Evolutionary conservation across 2,329 filamentous ascomycete genomes (phyloP), one percentile per base, ranked within the genome.

Genomic region (Teratosphaeria nubilosa): DNA sequence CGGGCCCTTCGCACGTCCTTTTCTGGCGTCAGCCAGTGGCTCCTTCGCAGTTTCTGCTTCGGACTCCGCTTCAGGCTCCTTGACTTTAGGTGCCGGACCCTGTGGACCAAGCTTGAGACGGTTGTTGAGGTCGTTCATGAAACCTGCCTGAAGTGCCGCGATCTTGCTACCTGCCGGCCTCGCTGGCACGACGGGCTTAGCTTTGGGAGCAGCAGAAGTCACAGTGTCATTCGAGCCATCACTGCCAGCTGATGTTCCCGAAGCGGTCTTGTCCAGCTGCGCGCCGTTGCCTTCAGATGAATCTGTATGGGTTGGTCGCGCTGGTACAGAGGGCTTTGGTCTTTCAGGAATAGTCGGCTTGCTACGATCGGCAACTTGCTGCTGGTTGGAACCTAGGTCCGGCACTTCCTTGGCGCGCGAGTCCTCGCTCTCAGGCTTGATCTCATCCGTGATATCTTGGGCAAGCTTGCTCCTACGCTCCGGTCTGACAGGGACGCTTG

Each of bases 121-220:
- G 66, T 90, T 91, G 73, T 97, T 96, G 50, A 99, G 77, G 69
- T 97, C 92, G 51, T 86, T 91, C 81, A 99, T 85, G 73, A 99
- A 97, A 2, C 89, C 90, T 41, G 89, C 89, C 74, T 95, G 91
- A 32, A 99, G 77, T 25, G 90, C 88, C 16, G 91, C 90, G 70
- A 99, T 95, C 77, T 97, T 97, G 66, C 85, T 83, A 10, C 89
- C 89, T 51, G 81, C 80, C 1, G 91, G 89, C 52, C 90, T 84
- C 14, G 86, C 82, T 11, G 94, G 91, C 1, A 97, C 82, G 0
- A 85, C 82, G 4, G 94, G 91, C 71, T 96, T 97, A n/a, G 83
- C 74, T 70, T 91, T 95, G 13, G 79, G 72, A 3, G 75, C 66
- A 13, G 76, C 72, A 5, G 73, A 62, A 10, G 55, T 61, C 6